phyloP scores from a whole-genome alignment of 169 alveolate genomes.

The Plasmodium inui region DNA sequence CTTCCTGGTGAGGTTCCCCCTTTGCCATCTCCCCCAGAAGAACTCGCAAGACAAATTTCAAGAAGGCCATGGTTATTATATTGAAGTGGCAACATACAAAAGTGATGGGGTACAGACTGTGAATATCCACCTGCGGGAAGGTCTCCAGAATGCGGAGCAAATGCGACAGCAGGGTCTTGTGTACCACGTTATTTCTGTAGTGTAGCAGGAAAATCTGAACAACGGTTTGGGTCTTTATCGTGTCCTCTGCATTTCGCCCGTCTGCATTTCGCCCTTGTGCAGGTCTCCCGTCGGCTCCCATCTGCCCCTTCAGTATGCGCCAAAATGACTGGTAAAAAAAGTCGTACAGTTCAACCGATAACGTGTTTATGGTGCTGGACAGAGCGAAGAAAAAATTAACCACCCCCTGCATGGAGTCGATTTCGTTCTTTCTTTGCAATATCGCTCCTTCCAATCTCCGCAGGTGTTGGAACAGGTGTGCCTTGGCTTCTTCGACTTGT shows the following conservation, averaged over 20 bases:
- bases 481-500: not conserved
- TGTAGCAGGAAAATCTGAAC: constrained; percentile 50
- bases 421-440: constrained; percentile 28
- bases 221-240: constrained; percentile 16
- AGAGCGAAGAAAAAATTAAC: constrained; percentile 38
- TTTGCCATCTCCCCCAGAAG: constrained; percentile 7
- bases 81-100: constrained; percentile 53
- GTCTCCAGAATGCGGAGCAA: not conserved
- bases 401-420: constrained; percentile 54
- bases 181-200: constrained; percentile 41
- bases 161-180: constrained; percentile 4
- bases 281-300: not conserved
- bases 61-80: constrained; percentile 6
- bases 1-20: not conserved
- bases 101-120: not conserved
- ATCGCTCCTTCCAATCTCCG: constrained; percentile 13
- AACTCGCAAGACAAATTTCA: not conserved
- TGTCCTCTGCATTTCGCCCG: not conserved
- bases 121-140: not conserved
- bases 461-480: not conserved
- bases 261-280: not conserved
- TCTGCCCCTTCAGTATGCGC: constrained; percentile 4
- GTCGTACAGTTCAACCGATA: constrained; percentile 20
- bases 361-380: constrained; percentile 13
- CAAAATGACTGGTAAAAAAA: constrained; percentile 40